Evolutionary conservation across 2,329 filamentous ascomycete species (phyloP).

Genomic region (Pseudophaeomoniella oleicola): DNA sequence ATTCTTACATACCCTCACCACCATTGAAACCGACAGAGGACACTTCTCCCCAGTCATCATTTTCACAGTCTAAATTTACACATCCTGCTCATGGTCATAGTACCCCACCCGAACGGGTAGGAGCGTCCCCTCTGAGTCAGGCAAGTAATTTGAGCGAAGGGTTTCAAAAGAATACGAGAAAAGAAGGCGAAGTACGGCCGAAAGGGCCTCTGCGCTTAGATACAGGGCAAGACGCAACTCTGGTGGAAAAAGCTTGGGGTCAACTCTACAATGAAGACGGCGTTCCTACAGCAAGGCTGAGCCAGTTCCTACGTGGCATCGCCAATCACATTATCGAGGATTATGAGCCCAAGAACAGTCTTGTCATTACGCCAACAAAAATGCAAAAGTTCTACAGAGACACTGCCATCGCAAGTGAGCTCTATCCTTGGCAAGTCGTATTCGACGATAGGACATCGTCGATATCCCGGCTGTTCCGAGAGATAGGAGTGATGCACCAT

Average conservation of each 20-base stretch:
- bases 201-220: conserved; percentile 22
- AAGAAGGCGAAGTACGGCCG: conserved; percentile 19
- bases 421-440: conserved; percentile 53
- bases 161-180: conserved; percentile 7
- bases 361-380: conserved; percentile 64
- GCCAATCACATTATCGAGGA: conserved; percentile 61
- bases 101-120: conserved; percentile 14
- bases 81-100: conserved; percentile 8
- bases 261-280: conserved; percentile 55
- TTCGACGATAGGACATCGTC: conserved; percentile 39
- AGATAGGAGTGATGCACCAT: conserved; percentile 44
- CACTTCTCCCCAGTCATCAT: neutral
- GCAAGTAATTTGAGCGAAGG: conserved; percentile 18
- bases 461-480: conserved; percentile 44
- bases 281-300: conserved; percentile 51
- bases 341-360: conserved; percentile 48
- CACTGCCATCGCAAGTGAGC: conserved; percentile 49
- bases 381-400: conserved; percentile 59
- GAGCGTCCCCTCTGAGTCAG: conserved; percentile 21
- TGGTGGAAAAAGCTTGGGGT: conserved; percentile 62
- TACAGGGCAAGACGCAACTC: conserved; percentile 35
- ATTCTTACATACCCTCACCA: neutral
- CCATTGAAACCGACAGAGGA: neutral
- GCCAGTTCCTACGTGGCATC: conserved; percentile 58
- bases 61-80: conserved; percentile 6